These are phyloP conservation scores for Biscutella auriculata DNA, from an alignment of 441 rosid species.

Conservation along the genomic window DNA sequence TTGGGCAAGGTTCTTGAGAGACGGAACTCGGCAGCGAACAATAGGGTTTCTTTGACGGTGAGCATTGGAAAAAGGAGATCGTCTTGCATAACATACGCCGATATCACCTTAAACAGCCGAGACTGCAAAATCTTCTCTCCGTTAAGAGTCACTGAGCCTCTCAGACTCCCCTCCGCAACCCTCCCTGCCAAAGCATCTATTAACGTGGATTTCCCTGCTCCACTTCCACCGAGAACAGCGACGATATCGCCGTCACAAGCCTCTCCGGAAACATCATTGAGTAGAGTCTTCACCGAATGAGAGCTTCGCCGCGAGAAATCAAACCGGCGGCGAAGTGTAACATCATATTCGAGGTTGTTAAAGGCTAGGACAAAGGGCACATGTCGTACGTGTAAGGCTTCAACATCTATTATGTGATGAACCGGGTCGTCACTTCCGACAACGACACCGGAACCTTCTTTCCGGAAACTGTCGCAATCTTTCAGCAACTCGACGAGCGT, in stretches of 20 bases:
- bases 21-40: slow-evolving; percentile 23
- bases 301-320: neutral
- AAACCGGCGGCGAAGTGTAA: neutral
- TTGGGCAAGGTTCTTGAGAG: slow-evolving; percentile 28
- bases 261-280: slow-evolving; percentile 63
- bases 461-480: slow-evolving; percentile 19
- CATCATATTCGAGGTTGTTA: slow-evolving; percentile 9
- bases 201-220: slow-evolving; percentile 80
- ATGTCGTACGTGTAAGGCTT: neutral
- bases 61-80: slow-evolving; percentile 25
- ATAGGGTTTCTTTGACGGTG: slow-evolving; percentile 10
- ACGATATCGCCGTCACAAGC: slow-evolving; percentile 48
- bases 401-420: slow-evolving; percentile 14
- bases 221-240: slow-evolving; percentile 50
- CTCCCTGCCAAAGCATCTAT: slow-evolving; percentile 77
- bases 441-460: neutral
- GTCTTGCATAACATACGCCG: slow-evolving; percentile 71
- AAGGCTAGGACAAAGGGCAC: slow-evolving; percentile 14
- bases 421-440: neutral
- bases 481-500: slow-evolving; percentile 6
- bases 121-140: slow-evolving; percentile 47
- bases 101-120: slow-evolving; percentile 66
- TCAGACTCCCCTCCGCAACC: slow-evolving; percentile 63
- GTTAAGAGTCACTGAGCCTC: slow-evolving; percentile 51
- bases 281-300: slow-evolving; percentile 25